Conservation (phyloP, 495 filamentous ascomycete genomes). For the Hypomontagnella monticulosa region DNA sequence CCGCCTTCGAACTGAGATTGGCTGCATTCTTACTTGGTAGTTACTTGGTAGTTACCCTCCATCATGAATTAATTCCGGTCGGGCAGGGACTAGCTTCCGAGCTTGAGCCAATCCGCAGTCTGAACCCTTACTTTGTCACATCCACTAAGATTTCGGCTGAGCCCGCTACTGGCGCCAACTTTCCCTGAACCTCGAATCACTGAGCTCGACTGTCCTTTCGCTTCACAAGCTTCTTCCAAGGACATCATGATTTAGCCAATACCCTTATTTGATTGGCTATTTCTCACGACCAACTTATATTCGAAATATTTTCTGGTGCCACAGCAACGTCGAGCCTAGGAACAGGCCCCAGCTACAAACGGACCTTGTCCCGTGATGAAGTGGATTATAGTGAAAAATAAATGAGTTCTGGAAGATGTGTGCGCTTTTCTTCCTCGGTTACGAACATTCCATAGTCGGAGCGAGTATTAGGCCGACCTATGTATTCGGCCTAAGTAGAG, state of each 20-base stretch:
- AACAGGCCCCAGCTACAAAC: slow-evolving; percentile 29
- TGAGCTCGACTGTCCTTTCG: slow-evolving; percentile 13
- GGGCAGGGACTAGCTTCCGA: slow-evolving; percentile 39
- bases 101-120: slow-evolving; percentile 43
- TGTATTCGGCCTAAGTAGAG: slow-evolving; percentile 15
- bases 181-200: slow-evolving; percentile 40
- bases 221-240: slow-evolving; percentile 17
- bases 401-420: slow-evolving; percentile 12
- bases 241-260: slow-evolving; percentile 17
- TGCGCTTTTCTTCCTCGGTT: slow-evolving; percentile 11
- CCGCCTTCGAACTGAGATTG: slow-evolving; percentile 45
- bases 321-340: slow-evolving; percentile 38
- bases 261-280: slow-evolving; percentile 25
- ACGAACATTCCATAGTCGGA: slow-evolving; percentile 29
- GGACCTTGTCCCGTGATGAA: slow-evolving; percentile 26
- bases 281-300: slow-evolving; percentile 16
- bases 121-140: slow-evolving; percentile 44
- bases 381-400: slow-evolving; percentile 8
- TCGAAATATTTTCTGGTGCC: slow-evolving; percentile 35
- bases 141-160: slow-evolving; percentile 42
- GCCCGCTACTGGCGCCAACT: slow-evolving; percentile 44
- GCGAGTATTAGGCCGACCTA: slow-evolving; percentile 18
- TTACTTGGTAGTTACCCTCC: too few species aligned
- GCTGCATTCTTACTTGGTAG: slow-evolving; percentile 28
- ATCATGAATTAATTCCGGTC: slow-evolving; percentile 41